Conservation (phyloP, 140 eudicot species). For the Stevia rebaudiana region DNA sequence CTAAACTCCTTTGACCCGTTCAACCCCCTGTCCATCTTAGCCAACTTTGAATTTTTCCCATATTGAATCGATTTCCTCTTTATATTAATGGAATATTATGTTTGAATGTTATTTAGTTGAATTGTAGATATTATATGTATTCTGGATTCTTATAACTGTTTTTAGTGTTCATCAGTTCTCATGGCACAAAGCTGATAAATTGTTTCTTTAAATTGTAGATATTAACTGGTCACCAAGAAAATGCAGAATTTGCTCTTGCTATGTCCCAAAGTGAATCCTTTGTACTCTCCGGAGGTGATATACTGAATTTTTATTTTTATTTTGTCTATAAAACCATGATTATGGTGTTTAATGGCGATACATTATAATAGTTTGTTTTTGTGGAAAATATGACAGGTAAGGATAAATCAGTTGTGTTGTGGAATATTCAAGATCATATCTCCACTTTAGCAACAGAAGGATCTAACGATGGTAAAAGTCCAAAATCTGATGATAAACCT, state of each 20-base stretch:
- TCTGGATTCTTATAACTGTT: not conserved
- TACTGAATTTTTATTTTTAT: not conserved
- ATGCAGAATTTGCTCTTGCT: slow-evolving; percentile 89
- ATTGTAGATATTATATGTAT: not conserved
- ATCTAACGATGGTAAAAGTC: slow-evolving; percentile 41
- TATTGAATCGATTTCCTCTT: not conserved
- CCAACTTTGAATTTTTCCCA: not conserved
- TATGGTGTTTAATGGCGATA: too few species aligned
- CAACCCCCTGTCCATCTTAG: not conserved
- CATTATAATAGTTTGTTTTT: not conserved
- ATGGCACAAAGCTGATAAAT: slow-evolving; percentile 19
- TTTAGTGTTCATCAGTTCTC: not conserved
- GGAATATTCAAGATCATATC: slow-evolving; percentile 93
- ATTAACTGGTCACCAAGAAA: slow-evolving; percentile 73
- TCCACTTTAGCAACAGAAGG: slow-evolving; percentile 70
- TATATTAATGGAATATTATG: not conserved
- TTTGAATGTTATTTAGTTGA: not conserved
- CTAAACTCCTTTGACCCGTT: not conserved
- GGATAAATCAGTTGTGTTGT: slow-evolving; percentile 76
- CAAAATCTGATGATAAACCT: slow-evolving; percentile 47
- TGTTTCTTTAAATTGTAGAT: slow-evolving; percentile 40
- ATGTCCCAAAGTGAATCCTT: slow-evolving; percentile 82
- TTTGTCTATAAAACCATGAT: not conserved
- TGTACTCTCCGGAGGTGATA: slow-evolving; percentile 87
- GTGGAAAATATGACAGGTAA: slow-evolving; percentile 45